phyloP scores from a whole-genome alignment of 192 early-diverging fungal species.

The Dissophora globulifera region DNA sequence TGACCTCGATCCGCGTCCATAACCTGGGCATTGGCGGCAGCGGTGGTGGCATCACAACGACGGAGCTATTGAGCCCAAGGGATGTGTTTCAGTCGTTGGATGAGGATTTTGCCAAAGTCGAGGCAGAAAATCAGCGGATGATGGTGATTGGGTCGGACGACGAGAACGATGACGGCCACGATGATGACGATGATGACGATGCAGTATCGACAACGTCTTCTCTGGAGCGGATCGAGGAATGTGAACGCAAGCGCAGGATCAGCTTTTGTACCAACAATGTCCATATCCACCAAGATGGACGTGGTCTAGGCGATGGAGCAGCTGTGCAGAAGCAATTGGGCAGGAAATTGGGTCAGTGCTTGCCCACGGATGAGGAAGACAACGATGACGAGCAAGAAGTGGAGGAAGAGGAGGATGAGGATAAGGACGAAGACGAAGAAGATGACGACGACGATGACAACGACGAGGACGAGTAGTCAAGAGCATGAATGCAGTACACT shows the following conservation, averaged over 20 bases:
- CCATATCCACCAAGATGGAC: slow-evolving; percentile 27
- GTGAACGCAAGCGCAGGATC: slow-evolving; percentile 46
- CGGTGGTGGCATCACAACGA: too few relatives aligned
- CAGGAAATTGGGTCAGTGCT: slow-evolving; percentile 14
- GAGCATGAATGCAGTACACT: background rate
- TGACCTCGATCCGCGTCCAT: background rate
- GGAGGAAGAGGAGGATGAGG: background rate
- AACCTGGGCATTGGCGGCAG: background rate
- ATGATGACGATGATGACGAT: slow-evolving; percentile 21
- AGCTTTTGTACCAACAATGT: slow-evolving; percentile 52
- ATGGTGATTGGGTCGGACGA: slow-evolving; percentile 46
- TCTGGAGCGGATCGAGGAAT: slow-evolving; percentile 41
- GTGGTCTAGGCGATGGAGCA: slow-evolving; percentile 1
- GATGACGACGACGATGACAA: slow-evolving; percentile 7
- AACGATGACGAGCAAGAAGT: background rate
- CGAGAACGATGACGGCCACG: background rate
- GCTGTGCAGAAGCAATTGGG: background rate
- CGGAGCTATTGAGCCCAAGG: slow-evolving; percentile 11
- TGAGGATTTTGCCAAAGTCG: slow-evolving; percentile 17
- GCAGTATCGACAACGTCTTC: slow-evolving; percentile 30
- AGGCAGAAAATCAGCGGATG: slow-evolving; percentile 16
- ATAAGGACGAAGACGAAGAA: slow-evolving; percentile 17
- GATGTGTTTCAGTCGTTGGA: slow-evolving; percentile 20
- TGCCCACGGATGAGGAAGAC: background rate
- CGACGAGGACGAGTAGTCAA: background rate